These are phyloP conservation scores for Podaxis sp. DNA, from an alignment of 768 basidiomycete genomes.

Conservation along the genomic window DNA sequence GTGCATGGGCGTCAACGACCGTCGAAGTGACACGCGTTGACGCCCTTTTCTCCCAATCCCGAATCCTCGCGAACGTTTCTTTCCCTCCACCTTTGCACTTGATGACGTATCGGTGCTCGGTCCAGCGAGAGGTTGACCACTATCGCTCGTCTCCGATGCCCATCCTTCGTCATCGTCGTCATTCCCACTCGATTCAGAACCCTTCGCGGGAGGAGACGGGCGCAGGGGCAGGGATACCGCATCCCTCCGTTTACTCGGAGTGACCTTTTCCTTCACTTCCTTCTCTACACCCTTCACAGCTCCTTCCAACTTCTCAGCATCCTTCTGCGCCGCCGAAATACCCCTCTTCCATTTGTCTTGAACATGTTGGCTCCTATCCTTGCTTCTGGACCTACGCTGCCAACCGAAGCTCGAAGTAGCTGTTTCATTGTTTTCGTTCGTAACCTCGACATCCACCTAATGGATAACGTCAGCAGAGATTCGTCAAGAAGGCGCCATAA, in stretches of 20 bases:
- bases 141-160: constrained; percentile 52
- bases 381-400: constrained; percentile 39
- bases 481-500: no score
- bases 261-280: constrained; percentile 11
- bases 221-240: constrained; percentile 3
- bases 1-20: not conserved
- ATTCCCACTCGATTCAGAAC: constrained; percentile 12
- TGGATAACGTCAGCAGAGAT: not conserved
- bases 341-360: constrained; percentile 17
- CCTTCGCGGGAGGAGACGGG: constrained; percentile 11
- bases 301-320: constrained; percentile 21
- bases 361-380: constrained; percentile 17
- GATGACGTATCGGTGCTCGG: not conserved
- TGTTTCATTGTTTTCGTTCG: not conserved
- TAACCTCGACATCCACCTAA: constrained; percentile 7
- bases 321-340: constrained; percentile 18
- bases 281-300: constrained; percentile 14
- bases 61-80: constrained; percentile 2
- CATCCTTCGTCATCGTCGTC: constrained; percentile 60
- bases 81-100: constrained; percentile 11
- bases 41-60: constrained; percentile 5
- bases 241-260: not conserved
- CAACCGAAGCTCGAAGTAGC: constrained; percentile 51
- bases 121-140: constrained; percentile 13
- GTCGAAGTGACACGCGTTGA: not conserved